These are phyloP conservation scores for Penicillium expansum DNA, from an alignment of 2,329 filamentous ascomycete genomes.

Conservation along the genomic window DNA sequence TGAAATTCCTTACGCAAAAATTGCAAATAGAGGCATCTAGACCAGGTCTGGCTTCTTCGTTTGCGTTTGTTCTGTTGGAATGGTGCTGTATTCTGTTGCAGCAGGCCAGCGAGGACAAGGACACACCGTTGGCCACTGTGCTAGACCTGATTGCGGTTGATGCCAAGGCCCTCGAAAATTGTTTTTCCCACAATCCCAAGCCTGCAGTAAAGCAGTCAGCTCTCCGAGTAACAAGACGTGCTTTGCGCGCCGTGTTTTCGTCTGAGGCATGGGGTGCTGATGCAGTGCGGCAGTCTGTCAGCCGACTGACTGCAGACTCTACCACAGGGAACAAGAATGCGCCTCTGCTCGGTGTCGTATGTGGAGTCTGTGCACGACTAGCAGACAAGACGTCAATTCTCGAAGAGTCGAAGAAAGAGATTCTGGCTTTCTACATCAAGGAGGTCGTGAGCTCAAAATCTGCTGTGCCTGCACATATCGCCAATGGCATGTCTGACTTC, in stretches of 20 bases:
- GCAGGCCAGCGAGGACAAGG: constrained; percentile 65
- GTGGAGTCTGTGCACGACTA: constrained; percentile 78
- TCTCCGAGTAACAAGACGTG: constrained; percentile 73
- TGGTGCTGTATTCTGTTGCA: constrained; percentile 83
- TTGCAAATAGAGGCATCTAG: constrained; percentile 74
- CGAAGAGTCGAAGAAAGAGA: constrained; percentile 64
- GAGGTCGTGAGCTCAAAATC: constrained; percentile 80
- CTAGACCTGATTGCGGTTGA: constrained; percentile 65
- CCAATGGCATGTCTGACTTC: constrained; percentile 74
- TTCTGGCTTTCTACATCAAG: constrained; percentile 78
- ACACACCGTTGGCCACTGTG: constrained; percentile 56
- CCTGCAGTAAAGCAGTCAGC: constrained; percentile 68
- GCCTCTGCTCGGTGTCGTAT: constrained; percentile 77
- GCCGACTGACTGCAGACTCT: constrained; percentile 66
- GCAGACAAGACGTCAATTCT: constrained; percentile 61
- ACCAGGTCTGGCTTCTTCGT: constrained; percentile 70
- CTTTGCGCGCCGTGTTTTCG: constrained; percentile 70
- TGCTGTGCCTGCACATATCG: constrained; percentile 67
- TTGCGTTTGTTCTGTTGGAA: constrained; percentile 83
- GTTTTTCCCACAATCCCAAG: constrained; percentile 64
- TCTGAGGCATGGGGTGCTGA: constrained; percentile 57
- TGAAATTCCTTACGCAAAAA: constrained; percentile 61
- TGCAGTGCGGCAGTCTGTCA: constrained; percentile 62
- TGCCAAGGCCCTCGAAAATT: constrained; percentile 74
- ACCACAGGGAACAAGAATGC: constrained; percentile 66